Percentiles rank a stretch among this genome's conserved stretches.
Evolutionary conservation across 2,329 filamentous ascomycete species (phyloP).

Genomic region (Cryphonectria carpinicola): DNA sequence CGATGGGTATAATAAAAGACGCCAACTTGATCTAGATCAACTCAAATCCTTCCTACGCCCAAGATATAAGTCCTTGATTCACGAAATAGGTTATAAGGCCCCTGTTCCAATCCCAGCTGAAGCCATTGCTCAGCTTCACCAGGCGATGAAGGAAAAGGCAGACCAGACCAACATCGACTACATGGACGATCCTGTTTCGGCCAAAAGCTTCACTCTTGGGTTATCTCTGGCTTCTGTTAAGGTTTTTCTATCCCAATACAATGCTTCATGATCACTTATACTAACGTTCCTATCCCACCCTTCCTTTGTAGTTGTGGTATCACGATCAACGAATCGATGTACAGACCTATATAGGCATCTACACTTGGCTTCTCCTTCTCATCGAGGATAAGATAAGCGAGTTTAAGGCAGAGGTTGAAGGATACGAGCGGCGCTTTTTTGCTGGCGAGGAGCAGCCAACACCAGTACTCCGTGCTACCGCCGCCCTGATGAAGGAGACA

Average conservation of each 20-base stretch:
- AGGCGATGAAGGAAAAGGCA: constrained; percentile 12
- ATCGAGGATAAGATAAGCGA: constrained; percentile 7
- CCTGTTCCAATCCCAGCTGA: background rate
- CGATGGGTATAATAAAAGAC: constrained; percentile 4
- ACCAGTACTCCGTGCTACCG: constrained; percentile 7
- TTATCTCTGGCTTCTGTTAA: constrained; percentile 8
- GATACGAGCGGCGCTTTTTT: constrained; percentile 10
- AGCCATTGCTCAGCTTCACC: background rate
- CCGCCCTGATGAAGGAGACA: constrained; percentile 3
- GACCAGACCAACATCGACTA: constrained; percentile 6
- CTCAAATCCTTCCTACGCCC: constrained; percentile 4
- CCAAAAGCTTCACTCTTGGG: constrained; percentile 1
- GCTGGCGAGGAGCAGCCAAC: constrained; percentile 12
- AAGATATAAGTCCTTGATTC: background rate
- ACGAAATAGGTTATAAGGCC: constrained; percentile 5
- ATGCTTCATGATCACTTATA: background rate
- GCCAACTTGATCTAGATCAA: constrained; percentile 12
- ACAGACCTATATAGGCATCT: constrained; percentile 11
- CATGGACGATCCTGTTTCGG: background rate
- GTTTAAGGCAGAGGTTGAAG: background rate
- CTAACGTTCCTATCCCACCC: background rate
- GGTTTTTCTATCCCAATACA: no score
- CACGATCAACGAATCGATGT: constrained; percentile 5
- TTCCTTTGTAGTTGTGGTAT: constrained; percentile 1
- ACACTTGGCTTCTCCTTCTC: constrained; percentile 9